phyloP scores from a whole-genome alignment of 1,284 basidiomycete species.

The Cryptococcus hybrid region DNA sequence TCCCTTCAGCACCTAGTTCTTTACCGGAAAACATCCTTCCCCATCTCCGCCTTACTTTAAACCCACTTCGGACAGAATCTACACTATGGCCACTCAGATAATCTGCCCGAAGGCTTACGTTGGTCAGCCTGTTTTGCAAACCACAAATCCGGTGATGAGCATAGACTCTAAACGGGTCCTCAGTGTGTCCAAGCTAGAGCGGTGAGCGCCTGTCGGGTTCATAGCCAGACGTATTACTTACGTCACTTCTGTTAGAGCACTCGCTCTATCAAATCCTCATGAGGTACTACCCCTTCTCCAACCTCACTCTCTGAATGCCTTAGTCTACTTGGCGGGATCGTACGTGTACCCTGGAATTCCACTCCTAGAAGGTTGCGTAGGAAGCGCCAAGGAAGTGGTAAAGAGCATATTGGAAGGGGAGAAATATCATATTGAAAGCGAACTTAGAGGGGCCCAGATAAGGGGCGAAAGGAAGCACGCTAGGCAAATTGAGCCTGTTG shows the following conservation, averaged over 20 bases:
- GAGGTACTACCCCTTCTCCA: conserved; percentile 1
- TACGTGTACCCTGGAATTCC: conserved; percentile 51
- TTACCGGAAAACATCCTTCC: not conserved
- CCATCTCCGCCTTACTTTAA: conserved; percentile 25
- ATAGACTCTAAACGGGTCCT: conserved; percentile 56
- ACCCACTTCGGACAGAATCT: conserved; percentile 32
- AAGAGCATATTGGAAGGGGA: conserved; percentile 16
- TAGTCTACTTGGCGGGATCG: conserved; percentile 44
- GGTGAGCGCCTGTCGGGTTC: conserved; percentile 52
- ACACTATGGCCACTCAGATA: conserved; percentile 65
- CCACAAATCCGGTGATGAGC: conserved; percentile 66
- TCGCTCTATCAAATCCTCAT: conserved; percentile 26
- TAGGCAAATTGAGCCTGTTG: conserved; percentile 4
- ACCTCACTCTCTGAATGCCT: conserved; percentile 8
- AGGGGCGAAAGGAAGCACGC: not conserved
- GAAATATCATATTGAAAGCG: not conserved
- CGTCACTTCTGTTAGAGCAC: conserved; percentile 21
- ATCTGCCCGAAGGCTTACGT: conserved; percentile 37
- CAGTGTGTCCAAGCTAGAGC: conserved; percentile 60
- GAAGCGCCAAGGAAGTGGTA: conserved; percentile 39
- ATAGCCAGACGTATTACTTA: not conserved
- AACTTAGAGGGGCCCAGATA: conserved; percentile 1
- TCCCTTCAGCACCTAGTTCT: conserved; percentile 10
- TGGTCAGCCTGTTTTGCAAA: conserved; percentile 58
- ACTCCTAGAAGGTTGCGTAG: conserved; percentile 51